Evolutionary conservation across 164 flowering plant species (phyloP).

Genomic region (Umbilicus rupestris): DNA sequence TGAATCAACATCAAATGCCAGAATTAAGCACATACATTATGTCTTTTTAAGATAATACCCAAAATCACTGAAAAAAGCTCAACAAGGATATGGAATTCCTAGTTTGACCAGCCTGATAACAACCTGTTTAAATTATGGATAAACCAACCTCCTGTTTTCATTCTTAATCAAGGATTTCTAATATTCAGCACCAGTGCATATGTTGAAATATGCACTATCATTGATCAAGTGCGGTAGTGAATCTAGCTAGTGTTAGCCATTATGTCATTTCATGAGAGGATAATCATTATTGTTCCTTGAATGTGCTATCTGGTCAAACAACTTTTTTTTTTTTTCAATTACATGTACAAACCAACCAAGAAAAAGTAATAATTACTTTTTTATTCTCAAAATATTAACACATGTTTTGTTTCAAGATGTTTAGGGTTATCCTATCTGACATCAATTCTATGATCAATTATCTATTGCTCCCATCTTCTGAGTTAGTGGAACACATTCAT

Average conservation of each 20-base stretch:
- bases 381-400: background rate
- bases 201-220: background rate
- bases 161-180: background rate
- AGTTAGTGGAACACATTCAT: background rate
- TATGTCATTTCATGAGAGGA: background rate
- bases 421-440: no score
- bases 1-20: no score
- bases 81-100: background rate
- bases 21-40: no score
- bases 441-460: no score
- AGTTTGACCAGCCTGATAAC: background rate
- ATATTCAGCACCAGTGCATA: background rate
- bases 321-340: background rate
- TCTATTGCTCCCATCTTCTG: no score
- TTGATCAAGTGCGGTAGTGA: background rate
- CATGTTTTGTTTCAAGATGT: no score
- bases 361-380: no score
- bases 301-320: background rate
- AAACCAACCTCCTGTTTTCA: background rate
- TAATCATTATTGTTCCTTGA: background rate
- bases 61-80: background rate
- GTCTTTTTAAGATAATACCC: no score
- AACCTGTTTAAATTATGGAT: background rate
- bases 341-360: background rate
- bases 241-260: background rate